A percentile compares a stretch with the other conserved stretches of the same genome.
Conservation (phyloP, 495 filamentous ascomycete genomes). For the Aspergillus affinis region DNA sequence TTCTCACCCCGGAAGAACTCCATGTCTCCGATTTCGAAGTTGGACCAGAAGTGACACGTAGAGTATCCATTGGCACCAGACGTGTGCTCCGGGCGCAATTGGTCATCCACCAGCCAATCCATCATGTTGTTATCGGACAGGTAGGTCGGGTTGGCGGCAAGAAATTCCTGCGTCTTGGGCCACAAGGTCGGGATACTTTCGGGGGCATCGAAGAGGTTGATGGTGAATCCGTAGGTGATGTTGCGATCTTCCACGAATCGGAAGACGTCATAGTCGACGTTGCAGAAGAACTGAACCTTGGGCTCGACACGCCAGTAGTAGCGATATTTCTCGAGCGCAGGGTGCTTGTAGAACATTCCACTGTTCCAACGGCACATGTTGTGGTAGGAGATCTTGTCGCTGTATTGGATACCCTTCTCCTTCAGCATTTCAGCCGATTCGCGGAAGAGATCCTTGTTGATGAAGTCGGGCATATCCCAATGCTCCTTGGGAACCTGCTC, state of each 20-base stretch:
- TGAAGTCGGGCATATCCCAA: conserved; percentile 91
- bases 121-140: conserved; percentile 80
- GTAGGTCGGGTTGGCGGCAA: conserved; percentile 80
- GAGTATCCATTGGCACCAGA: conserved; percentile 84
- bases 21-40: conserved; percentile 98
- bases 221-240: conserved; percentile 98
- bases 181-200: conserved; percentile 85
- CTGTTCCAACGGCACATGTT: conserved; percentile 99
- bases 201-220: conserved; percentile 93
- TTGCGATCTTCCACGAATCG: conserved; percentile 96
- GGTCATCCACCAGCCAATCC: conserved; percentile 79
- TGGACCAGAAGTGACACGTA: conserved; percentile 99
- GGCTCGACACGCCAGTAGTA: conserved; percentile 99
- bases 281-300: conserved; percentile 99
- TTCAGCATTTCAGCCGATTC: conserved; percentile 82
- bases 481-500: conserved; percentile 91
- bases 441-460: conserved; percentile 78
- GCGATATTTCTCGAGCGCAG: conserved; percentile 72
- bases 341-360: conserved; percentile 96
- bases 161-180: conserved; percentile 89
- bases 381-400: conserved; percentile 84
- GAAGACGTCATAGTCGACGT: conserved; percentile 98
- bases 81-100: conserved; percentile 76
- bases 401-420: conserved; percentile 87
- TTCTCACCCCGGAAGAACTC: conserved; percentile 87